Conservation (phyloP, 345 rosid genomes). For the Salix arbutifolia region DNA sequence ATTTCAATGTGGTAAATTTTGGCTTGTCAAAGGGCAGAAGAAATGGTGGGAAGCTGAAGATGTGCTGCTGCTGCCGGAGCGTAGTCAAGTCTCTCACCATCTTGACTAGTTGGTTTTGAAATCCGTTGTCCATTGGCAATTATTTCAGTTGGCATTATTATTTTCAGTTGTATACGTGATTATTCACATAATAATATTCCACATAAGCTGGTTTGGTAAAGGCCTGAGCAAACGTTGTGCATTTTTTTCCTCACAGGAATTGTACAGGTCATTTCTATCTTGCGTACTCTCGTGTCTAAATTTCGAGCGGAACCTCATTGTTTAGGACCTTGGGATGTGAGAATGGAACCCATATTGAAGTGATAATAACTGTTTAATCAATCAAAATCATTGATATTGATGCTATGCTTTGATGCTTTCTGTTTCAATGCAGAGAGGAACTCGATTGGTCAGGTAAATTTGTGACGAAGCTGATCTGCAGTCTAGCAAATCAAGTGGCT, state of each 20-base stretch:
- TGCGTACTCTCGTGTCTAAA: not conserved
- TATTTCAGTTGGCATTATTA: conserved; percentile 5
- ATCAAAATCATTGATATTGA: not conserved
- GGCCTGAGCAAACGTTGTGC: not conserved
- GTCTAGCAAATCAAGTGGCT: not conserved
- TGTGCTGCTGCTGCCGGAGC: conserved; percentile 4
- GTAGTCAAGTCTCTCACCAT: not conserved
- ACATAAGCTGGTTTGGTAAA: no score
- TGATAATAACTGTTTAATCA: not conserved
- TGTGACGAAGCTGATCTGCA: no score
- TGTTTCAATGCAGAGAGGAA: not conserved
- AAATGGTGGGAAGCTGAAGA: conserved; percentile 16
- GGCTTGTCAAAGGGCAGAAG: conserved; percentile 10
- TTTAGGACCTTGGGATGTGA: not conserved
- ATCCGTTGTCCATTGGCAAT: conserved; percentile 20
- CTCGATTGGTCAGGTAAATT: not conserved
- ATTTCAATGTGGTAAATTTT: conserved; percentile 25
- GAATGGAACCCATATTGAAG: not conserved
- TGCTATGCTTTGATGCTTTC: not conserved
- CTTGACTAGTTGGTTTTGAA: conserved; percentile 4
- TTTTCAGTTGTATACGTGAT: conserved; percentile 20
- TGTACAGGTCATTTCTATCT: not conserved
- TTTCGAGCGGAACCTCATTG: not conserved
- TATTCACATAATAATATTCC: not conserved
- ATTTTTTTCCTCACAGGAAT: not conserved